Base-by-base conservation (phyloP, 306 rosid genomes). In the Castanopsis chinensis region DNA sequence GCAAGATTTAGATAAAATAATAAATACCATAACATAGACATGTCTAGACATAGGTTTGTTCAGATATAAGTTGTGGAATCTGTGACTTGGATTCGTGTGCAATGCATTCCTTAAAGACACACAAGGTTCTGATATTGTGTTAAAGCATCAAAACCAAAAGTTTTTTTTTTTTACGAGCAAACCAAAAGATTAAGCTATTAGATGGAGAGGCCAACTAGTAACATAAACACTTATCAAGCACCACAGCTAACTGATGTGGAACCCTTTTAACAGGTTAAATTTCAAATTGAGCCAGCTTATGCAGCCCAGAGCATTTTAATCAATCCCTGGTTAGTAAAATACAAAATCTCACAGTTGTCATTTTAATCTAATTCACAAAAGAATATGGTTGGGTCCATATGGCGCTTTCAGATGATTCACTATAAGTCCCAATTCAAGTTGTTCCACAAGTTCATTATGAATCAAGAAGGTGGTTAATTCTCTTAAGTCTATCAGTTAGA, bases 1-100 rank as follows among this genome's bases (percentile, higher is more conserved):
- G 52, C 21, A 77, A 61, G 72, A 67, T 55, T 80, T 25, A 86
- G 70, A 53, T 21, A 41, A 30, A 69, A 52, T 2, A 61, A 58
- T 9, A 5, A 25, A 53, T 3, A 25, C 14, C 35, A 45, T 15
- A 49, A 52, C 59, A 3, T 41, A 45, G 6, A 71, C 21, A 71
- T 21, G 21, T 72, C 4, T 41, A 20, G 25, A n/a, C 37, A 23
- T 17, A 20, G 21, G 23, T 60, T 33, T 25, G 30, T 12, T 49
- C 53, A 49, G 53, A 49, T 49, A 49, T 49, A 13, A 9, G 45
- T 17, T 65, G 23, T 12, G 23, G 23, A 65, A 30, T 18, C 32
- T 5, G 18, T n/a, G 9, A 9, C 54, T 19, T 69, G 18, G 54
- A 17, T 69, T 53, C 27, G 1, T 18, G 71, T 32, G 21, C 71